Evolutionary conservation across 208 protist species (phyloP), one percentile per base, ranked within the genome.

Genomic region (Herpetomonas tarakana): DNA sequence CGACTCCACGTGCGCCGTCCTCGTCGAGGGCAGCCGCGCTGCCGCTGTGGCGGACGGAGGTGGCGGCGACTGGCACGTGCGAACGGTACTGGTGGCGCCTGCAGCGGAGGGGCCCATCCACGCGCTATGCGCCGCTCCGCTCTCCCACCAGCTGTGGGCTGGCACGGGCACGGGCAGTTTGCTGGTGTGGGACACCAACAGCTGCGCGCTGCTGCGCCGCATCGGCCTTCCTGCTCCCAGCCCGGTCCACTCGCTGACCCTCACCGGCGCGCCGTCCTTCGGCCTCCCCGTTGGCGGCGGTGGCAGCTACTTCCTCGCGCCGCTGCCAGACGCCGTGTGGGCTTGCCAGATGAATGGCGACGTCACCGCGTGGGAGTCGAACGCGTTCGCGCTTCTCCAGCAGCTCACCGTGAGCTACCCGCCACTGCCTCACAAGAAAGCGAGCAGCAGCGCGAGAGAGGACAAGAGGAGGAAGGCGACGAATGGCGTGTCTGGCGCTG

Each of bases 401-500:
- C 59, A 59, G 41, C 49, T 86, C 18, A 71, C 75, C 1, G 24
- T 82, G 35, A 71, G 71, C 62, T 82, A 82, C 67, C 79, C 75
- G 11, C 68, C 63, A 3, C 28, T 63, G 18, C 52, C 50, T 4
- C 2, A 25, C 35, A 41, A 41, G 9, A 41, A 41, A 41, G 9
- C 9, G 9, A 14, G 35, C 14, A 14, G 35, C 14, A n/a, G n/a
- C n/a, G n/a, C n/a, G n/a, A n/a, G n/a, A n/a, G n/a, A n/a, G n/a
- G n/a, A n/a, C n/a, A n/a, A n/a, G n/a, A n/a, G n/a, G n/a, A n/a
- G n/a, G n/a, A n/a, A n/a, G n/a, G n/a, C n/a, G n/a, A n/a, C n/a
- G n/a, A n/a, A n/a, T n/a, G n/a, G n/a, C n/a, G n/a, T n/a, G n/a
- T n/a, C n/a, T n/a, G n/a, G n/a, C n/a, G n/a, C n/a, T n/a, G n/a